A percentile compares a stretch with the other conserved stretches of the same genome.
Conservation (phyloP, 306 rosid genomes). For the Aeschynomene evenia region DNA sequence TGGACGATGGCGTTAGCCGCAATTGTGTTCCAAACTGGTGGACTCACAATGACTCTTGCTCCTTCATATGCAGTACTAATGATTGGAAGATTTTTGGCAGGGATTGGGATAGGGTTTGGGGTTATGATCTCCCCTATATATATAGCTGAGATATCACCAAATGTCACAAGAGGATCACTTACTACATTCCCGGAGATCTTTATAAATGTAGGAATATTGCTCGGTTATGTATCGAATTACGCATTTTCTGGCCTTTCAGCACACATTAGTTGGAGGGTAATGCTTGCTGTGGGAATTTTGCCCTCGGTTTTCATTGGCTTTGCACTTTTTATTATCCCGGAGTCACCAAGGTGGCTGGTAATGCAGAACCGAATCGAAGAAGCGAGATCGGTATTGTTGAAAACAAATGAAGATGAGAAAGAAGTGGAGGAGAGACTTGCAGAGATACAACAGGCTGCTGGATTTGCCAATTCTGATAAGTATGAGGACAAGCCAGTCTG, state of each 20-base stretch:
- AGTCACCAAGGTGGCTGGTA: slow-evolving; percentile 92
- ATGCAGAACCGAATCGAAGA: slow-evolving; percentile 75
- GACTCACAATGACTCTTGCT: slow-evolving; percentile 71
- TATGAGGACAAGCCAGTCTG: slow-evolving; percentile 62
- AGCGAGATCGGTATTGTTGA: slow-evolving; percentile 76
- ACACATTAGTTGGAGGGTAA: slow-evolving; percentile 84
- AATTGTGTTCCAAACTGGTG: slow-evolving; percentile 72
- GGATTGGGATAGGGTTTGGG: slow-evolving; percentile 90
- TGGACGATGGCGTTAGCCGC: slow-evolving; percentile 98
- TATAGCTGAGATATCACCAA: slow-evolving; percentile 89
- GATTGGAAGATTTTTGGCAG: slow-evolving; percentile 77
- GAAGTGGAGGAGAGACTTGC: slow-evolving; percentile 91
- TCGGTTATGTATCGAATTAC: slow-evolving; percentile 85
- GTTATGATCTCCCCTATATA: slow-evolving; percentile 90
- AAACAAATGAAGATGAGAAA: slow-evolving; percentile 66
- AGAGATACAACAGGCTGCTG: slow-evolving; percentile 77
- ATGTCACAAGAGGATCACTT: slow-evolving; percentile 69
- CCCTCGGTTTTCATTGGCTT: slow-evolving; percentile 86
- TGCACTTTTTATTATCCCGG: slow-evolving; percentile 86
- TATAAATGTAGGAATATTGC: slow-evolving; percentile 79
- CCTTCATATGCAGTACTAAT: slow-evolving; percentile 68
- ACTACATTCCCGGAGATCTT: slow-evolving; percentile 90
- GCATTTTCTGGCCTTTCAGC: slow-evolving; percentile 72
- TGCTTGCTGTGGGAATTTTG: slow-evolving; percentile 85
- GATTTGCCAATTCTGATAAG: slow-evolving; percentile 47